These are phyloP conservation scores for Dichotomopilus funicola DNA, from an alignment of 2,329 filamentous ascomycete genomes.

Conservation along the genomic window DNA sequence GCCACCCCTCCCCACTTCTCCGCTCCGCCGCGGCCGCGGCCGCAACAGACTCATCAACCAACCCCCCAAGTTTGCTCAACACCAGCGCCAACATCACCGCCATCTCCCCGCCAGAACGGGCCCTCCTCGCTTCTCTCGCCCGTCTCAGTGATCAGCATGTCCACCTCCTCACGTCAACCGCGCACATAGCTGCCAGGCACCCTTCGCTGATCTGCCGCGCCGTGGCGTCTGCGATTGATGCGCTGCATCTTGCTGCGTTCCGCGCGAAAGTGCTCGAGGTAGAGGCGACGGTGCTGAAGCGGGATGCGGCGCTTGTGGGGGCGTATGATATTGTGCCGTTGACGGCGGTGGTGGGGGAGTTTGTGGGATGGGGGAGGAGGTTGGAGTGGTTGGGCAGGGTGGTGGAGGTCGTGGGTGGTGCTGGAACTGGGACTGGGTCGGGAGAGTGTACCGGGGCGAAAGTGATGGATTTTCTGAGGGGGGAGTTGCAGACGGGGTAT, in stretches of 20 bases:
- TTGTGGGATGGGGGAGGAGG: constrained; percentile 76
- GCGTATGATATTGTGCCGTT: constrained; percentile 91
- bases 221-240: constrained; percentile 69
- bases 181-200: constrained; percentile 63
- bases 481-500: constrained; percentile 80
- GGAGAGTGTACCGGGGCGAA: constrained; percentile 56
- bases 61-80: constrained; percentile 20
- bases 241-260: constrained; percentile 70
- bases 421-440: too few relatives aligned
- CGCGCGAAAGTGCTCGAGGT: constrained; percentile 79
- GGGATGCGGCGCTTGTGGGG: constrained; percentile 74
- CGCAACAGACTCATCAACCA: not conserved
- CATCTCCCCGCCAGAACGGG: constrained; percentile 72
- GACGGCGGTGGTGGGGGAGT: constrained; percentile 75
- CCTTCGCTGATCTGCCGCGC: constrained; percentile 80
- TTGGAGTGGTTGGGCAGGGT: constrained; percentile 83
- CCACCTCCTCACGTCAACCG: constrained; percentile 60
- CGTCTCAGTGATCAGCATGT: constrained; percentile 74
- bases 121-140: constrained; percentile 70
- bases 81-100: constrained; percentile 40
- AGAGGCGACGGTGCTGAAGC: constrained; percentile 67
- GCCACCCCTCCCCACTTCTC: constrained; percentile 86
- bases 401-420: constrained; percentile 56
- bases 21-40: constrained; percentile 34
- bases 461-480: constrained; percentile 70